Base-by-base conservation (phyloP, 257 asterid species). In the Rubia yunnanensis region DNA sequence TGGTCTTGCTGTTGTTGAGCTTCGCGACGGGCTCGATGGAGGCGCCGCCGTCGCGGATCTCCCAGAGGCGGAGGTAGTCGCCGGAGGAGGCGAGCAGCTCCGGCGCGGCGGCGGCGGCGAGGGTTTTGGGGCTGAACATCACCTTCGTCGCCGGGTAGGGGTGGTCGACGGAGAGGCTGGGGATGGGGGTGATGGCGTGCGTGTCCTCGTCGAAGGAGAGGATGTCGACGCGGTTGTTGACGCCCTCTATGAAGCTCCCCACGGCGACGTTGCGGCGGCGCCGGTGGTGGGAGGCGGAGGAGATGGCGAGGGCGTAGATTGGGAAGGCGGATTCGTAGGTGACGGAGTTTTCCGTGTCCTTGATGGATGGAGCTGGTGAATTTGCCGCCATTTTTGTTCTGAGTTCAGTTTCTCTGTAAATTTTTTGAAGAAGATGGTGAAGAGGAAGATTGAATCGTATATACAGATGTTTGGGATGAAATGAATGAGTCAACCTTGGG, bases 111-210 rank as follows among this genome's bases (percentile, higher is more conserved):
- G 83, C 18, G 8, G 85, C 28, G 26, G 91, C 67, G 36, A 85
- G 32, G 63, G 74, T 73, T 56, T 81, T 81, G 60, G 96, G 97
- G 69, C 87, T 91, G 64, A 92, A 86, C 70, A 83, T 87, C 24
- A 92, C 70, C 69, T 90, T 92, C 20, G 99, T 89, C 5, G 99
- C 94, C 0, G 95, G 95, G 76, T 92, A 92, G 23, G 96, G 94
- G 78, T 92, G 99, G 5, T 85, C 74, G 80, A 92, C 86, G 64
- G 84, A 83, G 74, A 90, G 90, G 20, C 75, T 77, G 1, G 96
- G 90, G 27, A 63, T 46, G 5, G 84, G 78, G 13, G 70, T 79
- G 30, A 88, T 61, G 58, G 89, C 73, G 22, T 82, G 69, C 3
- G 83, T 63, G 1, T 90, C 91, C n/a, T 81, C 86, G 36, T 91